Base-by-base conservation (phyloP, 2,329 filamentous ascomycete species). In the Acephala macrosclerotiorum region DNA sequence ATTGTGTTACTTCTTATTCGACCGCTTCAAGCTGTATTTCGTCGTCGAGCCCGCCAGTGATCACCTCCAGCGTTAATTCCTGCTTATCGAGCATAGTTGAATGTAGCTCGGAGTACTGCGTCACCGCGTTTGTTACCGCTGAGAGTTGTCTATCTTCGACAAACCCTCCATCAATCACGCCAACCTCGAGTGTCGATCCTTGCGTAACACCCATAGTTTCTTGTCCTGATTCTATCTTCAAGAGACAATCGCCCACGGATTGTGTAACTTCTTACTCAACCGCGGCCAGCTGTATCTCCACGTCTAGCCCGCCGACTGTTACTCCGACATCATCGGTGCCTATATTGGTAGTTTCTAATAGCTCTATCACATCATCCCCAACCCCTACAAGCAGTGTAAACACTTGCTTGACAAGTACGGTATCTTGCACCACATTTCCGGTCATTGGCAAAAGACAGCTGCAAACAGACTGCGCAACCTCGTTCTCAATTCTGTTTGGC, bases 1-100 rank as follows among this genome's bases (percentile, higher is more conserved):
- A 53, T 18, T 53, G 49, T 9, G 26, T 53, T 22, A 53, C 49
- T 29, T 33, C 25, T 4, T 53, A 29, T 33, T 53, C 49, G 14
- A 53, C 60, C 1, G 51, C 36, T 8, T 36, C 60, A 2, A 62
- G 60, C 20, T 62, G 60, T 25, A n/a, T 62, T n/a, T 35, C 60
- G 16, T 63, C 60, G 22, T 57, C 60, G n/a, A 53, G 1, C 26
- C 51, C 56, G 4, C 35, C 42, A 47, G 53, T 55, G n/a, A 18
- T 49, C 4, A 33, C 35, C 22, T 40, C 16, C 5, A 62, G 60
- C 35, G n/a, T 57, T 3, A 33, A 64, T 56, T 22, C 57, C 25
- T 60, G 57, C 25, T 12, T 60, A 14, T 38, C 61, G 7, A 53
- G 29, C 14, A 29, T 26, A 2, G 45, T 36, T 12, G 25, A 45